These are phyloP conservation scores for Aspergillus transmontanensis DNA, from an alignment of 2,329 filamentous ascomycete species.

Conservation along the genomic window DNA sequence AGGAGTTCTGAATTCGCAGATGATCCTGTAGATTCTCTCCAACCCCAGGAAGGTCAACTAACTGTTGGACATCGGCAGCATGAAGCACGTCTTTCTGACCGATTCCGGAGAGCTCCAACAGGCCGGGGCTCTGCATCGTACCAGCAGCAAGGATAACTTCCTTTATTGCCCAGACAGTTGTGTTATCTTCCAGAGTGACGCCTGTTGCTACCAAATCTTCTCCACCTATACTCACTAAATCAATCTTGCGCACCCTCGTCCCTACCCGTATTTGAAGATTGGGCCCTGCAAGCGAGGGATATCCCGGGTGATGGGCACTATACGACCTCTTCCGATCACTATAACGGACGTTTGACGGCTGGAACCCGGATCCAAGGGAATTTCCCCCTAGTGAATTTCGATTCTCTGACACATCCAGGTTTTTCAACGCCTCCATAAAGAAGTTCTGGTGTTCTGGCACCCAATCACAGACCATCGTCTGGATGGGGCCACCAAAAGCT, in stretches of 20 bases:
- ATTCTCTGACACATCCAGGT: not conserved
- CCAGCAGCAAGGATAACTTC: constrained; percentile 51
- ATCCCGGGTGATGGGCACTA: not conserved
- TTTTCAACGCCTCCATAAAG: not conserved
- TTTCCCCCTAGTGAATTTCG: not conserved
- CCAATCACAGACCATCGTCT: not conserved
- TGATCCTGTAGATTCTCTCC: constrained; percentile 44
- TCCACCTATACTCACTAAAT: not conserved
- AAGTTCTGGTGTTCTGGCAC: not conserved
- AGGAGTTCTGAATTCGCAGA: not conserved
- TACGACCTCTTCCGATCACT: not conserved
- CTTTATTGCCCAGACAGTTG: constrained; percentile 17
- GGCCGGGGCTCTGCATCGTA: constrained; percentile 44
- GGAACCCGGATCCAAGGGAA: not conserved
- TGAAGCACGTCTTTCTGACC: constrained; percentile 43
- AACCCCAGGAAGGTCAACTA: constrained; percentile 53
- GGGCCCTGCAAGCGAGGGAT: not conserved
- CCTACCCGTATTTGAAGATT: not conserved
- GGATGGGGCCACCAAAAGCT: not conserved
- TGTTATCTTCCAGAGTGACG: not conserved
- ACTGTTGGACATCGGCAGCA: constrained; percentile 41
- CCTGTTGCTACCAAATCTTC: constrained; percentile 7
- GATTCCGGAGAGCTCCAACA: constrained; percentile 56
- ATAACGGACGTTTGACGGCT: not conserved
- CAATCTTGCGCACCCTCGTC: not conserved